Evolutionary conservation across 2,329 filamentous ascomycete species (phyloP).

Genomic region (Pseudocercospora vitis): DNA sequence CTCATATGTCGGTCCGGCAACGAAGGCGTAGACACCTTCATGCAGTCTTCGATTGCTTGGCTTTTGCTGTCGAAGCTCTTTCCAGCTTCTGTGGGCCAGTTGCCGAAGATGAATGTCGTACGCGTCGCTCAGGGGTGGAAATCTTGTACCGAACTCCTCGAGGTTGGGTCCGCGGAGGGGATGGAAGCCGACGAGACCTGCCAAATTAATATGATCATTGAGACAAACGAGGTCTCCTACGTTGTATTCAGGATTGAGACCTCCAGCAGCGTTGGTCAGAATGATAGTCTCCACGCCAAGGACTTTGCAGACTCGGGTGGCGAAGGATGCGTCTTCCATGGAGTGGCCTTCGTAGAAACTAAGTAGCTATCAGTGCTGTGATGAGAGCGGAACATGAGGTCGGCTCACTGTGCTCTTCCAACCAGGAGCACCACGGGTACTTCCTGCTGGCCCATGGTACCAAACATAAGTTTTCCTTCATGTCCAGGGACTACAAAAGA

Average conservation of each 20-base stretch:
- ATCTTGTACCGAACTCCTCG: conserved; percentile 62
- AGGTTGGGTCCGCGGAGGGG: conserved; percentile 63
- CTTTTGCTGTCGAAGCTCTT: conserved; percentile 45
- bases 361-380: background rate
- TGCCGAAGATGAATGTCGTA: conserved; percentile 63
- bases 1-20: conserved; percentile 64
- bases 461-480: conserved; percentile 65
- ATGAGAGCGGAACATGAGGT: background rate
- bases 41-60: conserved; percentile 55
- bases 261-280: conserved; percentile 67
- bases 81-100: conserved; percentile 59
- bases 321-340: conserved; percentile 63
- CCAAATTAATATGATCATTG: conserved; percentile 66
- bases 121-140: conserved; percentile 64
- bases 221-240: conserved; percentile 66
- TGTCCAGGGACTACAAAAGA: conserved; percentile 54
- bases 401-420: conserved; percentile 59
- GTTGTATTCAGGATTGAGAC: conserved; percentile 62
- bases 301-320: conserved; percentile 63
- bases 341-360: conserved; percentile 69
- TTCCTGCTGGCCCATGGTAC: conserved; percentile 53
- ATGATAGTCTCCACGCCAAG: conserved; percentile 62
- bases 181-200: conserved; percentile 61
- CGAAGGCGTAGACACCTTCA: conserved; percentile 67
- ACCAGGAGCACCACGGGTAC: conserved; percentile 63